Conservation (phyloP, 2,329 filamentous ascomycete species). For the Myriosclerotinia curreyana region DNA sequence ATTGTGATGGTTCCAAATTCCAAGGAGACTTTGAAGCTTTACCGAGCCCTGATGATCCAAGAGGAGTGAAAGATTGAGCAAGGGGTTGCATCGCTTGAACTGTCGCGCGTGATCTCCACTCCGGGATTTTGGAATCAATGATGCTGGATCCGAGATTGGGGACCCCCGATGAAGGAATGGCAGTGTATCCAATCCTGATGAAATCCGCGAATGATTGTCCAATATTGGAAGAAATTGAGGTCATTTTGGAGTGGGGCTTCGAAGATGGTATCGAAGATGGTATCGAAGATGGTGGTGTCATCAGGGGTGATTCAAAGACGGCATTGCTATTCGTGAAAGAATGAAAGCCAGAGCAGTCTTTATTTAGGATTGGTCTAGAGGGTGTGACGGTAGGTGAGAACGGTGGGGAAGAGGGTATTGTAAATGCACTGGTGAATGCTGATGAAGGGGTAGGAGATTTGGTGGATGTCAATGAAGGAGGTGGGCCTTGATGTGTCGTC, state of each 20-base stretch:
- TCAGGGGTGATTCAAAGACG: background rate
- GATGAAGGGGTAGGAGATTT: slow-evolving; percentile 7
- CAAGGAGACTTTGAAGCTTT: background rate
- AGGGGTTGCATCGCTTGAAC: slow-evolving; percentile 4
- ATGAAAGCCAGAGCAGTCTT: background rate
- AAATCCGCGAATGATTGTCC: slow-evolving; percentile 15
- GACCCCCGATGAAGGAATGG: background rate
- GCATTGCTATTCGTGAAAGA: background rate
- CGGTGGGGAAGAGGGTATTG: slow-evolving; percentile 1
- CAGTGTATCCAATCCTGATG: background rate
- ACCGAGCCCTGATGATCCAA: background rate
- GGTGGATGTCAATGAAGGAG: background rate
- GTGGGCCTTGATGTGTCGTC: background rate
- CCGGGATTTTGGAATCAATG: slow-evolving; percentile 8
- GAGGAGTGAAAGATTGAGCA: background rate
- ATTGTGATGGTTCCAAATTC: background rate
- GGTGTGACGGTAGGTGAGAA: slow-evolving; percentile 2
- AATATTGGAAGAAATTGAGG: background rate
- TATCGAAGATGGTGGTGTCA: slow-evolving; percentile 4
- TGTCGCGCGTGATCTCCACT: slow-evolving; percentile 1
- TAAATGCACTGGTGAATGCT: slow-evolving; percentile 5
- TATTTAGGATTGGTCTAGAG: background rate
- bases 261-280: slow-evolving; percentile 1
- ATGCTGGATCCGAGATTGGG: slow-evolving; percentile 15
- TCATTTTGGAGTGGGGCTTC: background rate